These are phyloP conservation scores for Gossypium arboreum DNA, from an alignment of 345 rosid species.

Conservation along the genomic window DNA sequence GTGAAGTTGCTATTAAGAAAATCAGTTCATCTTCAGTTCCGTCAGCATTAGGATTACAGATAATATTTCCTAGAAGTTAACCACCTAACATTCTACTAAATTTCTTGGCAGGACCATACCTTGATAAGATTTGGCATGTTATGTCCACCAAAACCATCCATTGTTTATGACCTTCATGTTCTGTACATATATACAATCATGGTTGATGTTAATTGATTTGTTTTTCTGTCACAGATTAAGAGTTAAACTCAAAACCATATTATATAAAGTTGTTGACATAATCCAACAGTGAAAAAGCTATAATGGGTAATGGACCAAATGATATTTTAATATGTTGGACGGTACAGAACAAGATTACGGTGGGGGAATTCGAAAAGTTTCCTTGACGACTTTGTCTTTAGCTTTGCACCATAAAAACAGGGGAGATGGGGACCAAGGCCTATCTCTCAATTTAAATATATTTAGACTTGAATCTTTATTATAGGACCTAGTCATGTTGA, in stretches of 20 bases:
- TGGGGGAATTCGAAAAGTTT: not conserved
- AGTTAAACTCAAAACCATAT: not conserved
- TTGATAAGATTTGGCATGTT: slow-evolving; percentile 20
- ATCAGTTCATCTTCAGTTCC: slow-evolving; percentile 13
- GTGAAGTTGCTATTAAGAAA: not conserved
- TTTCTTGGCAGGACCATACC: not conserved
- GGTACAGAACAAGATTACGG: not conserved
- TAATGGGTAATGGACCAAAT: slow-evolving; percentile 16
- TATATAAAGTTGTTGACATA: not conserved
- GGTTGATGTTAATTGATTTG: not conserved
- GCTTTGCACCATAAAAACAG: not conserved
- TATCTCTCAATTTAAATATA: not conserved
- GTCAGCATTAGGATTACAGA: slow-evolving; percentile 15
- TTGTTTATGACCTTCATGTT: slow-evolving; percentile 35
- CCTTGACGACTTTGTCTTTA: slow-evolving; percentile 9
- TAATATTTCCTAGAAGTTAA: slow-evolving; percentile 9
- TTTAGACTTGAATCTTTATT: slow-evolving; percentile 2
- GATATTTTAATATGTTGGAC: slow-evolving; percentile 5
- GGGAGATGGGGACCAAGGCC: not conserved
- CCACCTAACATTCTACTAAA: not conserved
- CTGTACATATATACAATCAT: not conserved
- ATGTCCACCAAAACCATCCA: slow-evolving; percentile 26
- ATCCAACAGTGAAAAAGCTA: not conserved
- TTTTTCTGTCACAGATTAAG: not conserved
- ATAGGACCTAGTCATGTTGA: not conserved